Percentiles rank a stretch among this genome's conserved stretches.
Conservation (phyloP, 495 filamentous ascomycete species). For the Astrothelium macrocarpum region DNA sequence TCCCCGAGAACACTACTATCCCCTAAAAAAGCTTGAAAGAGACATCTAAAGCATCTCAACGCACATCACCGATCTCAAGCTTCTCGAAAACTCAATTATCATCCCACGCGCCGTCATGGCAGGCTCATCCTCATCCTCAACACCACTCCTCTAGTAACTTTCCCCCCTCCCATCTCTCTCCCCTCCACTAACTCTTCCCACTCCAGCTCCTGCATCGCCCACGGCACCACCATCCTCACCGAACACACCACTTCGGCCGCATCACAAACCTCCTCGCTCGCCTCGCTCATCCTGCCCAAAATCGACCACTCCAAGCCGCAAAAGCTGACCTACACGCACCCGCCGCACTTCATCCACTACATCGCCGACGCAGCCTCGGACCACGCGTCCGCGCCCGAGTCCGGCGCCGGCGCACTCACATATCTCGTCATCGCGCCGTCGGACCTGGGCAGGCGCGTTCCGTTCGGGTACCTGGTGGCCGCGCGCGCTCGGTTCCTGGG, state of each 20-base stretch:
- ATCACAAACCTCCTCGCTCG: conserved; percentile 68
- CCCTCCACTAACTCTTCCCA: not conserved
- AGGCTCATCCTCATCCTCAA: conserved; percentile 19
- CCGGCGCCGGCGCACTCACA: conserved; percentile 65
- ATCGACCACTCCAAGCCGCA: conserved; percentile 71
- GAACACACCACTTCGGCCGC: conserved; percentile 78
- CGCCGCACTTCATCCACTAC: conserved; percentile 88
- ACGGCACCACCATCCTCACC: conserved; percentile 81
- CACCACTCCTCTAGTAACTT: conserved; percentile 22
- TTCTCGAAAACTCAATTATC: not conserved
- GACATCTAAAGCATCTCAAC: not conserved
- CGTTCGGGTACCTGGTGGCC: conserved; percentile 87
- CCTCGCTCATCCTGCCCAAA: conserved; percentile 91
- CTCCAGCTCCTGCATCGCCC: conserved; percentile 75
- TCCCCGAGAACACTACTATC: not conserved
- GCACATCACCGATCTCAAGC: not conserved
- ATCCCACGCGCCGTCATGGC: conserved; percentile 18
- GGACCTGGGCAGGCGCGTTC: conserved; percentile 71
- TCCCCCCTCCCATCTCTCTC: not conserved
- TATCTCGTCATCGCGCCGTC: conserved; percentile 75
- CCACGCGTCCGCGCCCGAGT: conserved; percentile 33
- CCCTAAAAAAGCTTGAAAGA: not conserved
- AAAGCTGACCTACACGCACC: conserved; percentile 60
- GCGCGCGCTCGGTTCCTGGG: conserved; percentile 80
- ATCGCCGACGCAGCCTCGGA: conserved; percentile 74